A percentile compares a stretch with the other conserved stretches of the same genome.
phyloP scores from a whole-genome alignment of 2,329 filamentous ascomycete genomes.

The Colletotrichum tamarilloi region DNA sequence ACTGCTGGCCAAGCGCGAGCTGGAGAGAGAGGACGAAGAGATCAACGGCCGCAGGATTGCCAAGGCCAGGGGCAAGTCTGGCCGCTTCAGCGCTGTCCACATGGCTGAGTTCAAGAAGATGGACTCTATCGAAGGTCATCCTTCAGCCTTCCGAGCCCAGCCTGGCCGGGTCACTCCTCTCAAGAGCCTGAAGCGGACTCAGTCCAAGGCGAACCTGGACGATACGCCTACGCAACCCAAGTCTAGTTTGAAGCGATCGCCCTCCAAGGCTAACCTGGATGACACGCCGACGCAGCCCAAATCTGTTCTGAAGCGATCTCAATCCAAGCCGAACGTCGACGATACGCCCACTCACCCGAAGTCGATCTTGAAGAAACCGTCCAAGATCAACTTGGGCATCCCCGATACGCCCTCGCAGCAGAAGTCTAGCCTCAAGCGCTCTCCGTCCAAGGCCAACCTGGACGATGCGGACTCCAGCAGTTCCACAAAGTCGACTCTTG shows the following conservation, averaged over 20 bases:
- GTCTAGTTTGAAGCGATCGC: conserved; percentile 46
- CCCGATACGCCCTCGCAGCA: conserved; percentile 51
- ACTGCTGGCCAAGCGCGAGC: conserved; percentile 63
- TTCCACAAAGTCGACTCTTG: conserved; percentile 40
- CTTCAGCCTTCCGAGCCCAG: conserved; percentile 79
- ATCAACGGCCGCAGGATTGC: conserved; percentile 76
- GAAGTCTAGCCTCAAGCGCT: conserved; percentile 51
- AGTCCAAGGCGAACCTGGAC: conserved; percentile 58
- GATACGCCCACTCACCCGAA: conserved; percentile 38
- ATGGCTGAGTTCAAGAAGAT: conserved; percentile 95
- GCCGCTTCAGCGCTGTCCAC: conserved; percentile 86
- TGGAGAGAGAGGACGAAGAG: conserved; percentile 59
- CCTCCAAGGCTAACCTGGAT: conserved; percentile 47
- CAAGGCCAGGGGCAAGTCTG: conserved; percentile 79
- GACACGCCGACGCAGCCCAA: conserved; percentile 39
- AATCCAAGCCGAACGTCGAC: conserved; percentile 43
- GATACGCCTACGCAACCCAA: conserved; percentile 48
- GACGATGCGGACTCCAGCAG: conserved; percentile 66
- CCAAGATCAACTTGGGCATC: conserved; percentile 72
- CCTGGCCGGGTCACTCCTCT: conserved; percentile 64
- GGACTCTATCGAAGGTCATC: conserved; percentile 92
- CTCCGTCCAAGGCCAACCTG: conserved; percentile 70
- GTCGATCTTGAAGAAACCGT: conserved; percentile 59
- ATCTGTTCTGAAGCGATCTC: conserved; percentile 60
- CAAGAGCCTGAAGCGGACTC: conserved; percentile 51